These are phyloP conservation scores for Alnus rubra DNA, from an alignment of 306 rosid genomes.

Conservation along the genomic window DNA sequence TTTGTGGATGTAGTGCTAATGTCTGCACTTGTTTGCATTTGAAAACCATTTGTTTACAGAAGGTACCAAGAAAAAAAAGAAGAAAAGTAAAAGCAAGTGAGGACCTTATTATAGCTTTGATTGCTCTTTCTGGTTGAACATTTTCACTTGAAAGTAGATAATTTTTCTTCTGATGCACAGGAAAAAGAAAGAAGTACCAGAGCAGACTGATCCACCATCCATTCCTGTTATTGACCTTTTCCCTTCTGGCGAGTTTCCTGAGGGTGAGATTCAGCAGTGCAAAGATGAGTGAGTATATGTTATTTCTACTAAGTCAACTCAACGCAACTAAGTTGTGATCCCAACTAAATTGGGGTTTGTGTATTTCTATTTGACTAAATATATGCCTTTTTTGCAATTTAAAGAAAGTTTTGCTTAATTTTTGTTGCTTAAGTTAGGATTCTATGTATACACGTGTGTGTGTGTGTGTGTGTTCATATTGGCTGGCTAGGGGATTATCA, in stretches of 20 bases:
- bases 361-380: background rate
- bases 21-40: background rate
- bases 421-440: background rate
- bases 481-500: background rate
- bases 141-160: constrained; percentile 20
- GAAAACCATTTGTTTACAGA: constrained; percentile 43
- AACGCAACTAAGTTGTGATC: constrained; percentile 6
- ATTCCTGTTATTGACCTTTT: constrained; percentile 75
- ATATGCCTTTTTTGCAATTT: background rate
- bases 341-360: constrained; percentile 8
- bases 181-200: constrained; percentile 69
- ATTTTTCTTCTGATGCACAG: constrained; percentile 38
- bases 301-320: constrained; percentile 8
- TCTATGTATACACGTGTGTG: background rate
- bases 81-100: constrained; percentile 95
- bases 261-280: constrained; percentile 89
- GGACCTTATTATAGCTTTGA: constrained; percentile 29
- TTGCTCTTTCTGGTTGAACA: constrained; percentile 24
- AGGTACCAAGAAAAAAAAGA: constrained; percentile 89
- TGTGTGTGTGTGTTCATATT: too few relatives aligned
- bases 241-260: constrained; percentile 88
- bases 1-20: constrained; percentile 16
- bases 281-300: constrained; percentile 79
- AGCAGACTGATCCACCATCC: constrained; percentile 65
- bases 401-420: background rate